phyloP scores from a whole-genome alignment of 2,329 filamentous ascomycete species.

The Calonectria montana region DNA sequence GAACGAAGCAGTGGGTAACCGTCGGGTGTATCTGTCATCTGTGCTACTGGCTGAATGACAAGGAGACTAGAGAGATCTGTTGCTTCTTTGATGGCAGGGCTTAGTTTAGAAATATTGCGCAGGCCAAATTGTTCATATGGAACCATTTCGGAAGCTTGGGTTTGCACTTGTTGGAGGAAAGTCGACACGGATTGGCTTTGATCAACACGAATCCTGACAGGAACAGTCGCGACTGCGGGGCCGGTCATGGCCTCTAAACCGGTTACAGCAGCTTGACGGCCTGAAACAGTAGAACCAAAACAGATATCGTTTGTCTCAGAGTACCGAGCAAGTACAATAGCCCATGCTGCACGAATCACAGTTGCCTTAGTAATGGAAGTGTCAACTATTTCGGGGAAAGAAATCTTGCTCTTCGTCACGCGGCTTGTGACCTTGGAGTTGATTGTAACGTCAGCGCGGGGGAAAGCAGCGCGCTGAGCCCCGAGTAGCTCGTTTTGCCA shows the following conservation, averaged over 20 bases:
- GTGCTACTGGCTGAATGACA: constrained; percentile 22
- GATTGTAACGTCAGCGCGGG: background rate
- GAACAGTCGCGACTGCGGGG: constrained; percentile 48
- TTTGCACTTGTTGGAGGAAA: constrained; percentile 51
- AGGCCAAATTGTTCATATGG: constrained; percentile 26
- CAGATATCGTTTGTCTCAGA: constrained; percentile 1
- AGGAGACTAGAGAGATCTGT: constrained; percentile 9
- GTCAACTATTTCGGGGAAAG: background rate
- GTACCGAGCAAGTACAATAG: constrained; percentile 6
- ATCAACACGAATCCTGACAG: constrained; percentile 42
- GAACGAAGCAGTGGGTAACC: background rate
- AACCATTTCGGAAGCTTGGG: constrained; percentile 24
- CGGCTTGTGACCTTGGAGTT: background rate
- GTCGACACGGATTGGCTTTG: constrained; percentile 41
- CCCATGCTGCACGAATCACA: constrained; percentile 4
- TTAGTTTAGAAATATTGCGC: constrained; percentile 29
- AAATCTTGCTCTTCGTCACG: background rate
- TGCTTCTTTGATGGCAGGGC: constrained; percentile 4
- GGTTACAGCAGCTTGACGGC: constrained; percentile 25
- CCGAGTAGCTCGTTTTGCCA: background rate
- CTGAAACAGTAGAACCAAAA: background rate
- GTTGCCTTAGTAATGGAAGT: constrained; percentile 1
- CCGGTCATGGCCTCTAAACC: constrained; percentile 35
- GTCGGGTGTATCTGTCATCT: background rate
- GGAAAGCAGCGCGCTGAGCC: background rate